These are phyloP conservation scores for Podospora pseudocomata DNA, from an alignment of 495 filamentous ascomycete species.

Conservation along the genomic window DNA sequence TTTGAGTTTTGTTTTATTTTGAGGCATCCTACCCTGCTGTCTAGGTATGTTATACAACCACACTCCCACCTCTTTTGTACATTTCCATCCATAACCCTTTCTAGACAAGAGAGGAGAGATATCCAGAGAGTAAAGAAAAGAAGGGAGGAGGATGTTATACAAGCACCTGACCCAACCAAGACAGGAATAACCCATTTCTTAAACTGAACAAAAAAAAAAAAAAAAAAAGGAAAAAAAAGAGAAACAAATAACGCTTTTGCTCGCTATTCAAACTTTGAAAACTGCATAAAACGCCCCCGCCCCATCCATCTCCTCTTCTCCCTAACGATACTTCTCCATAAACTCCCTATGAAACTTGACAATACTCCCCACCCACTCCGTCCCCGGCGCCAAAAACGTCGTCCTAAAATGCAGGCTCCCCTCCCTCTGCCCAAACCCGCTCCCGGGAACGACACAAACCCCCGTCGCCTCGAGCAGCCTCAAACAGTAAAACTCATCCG, in stretches of 20 bases:
- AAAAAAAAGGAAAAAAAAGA: neutral
- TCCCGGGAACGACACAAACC: slow-evolving; percentile 90
- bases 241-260: neutral
- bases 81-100: neutral
- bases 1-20: neutral
- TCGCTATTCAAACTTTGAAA: neutral
- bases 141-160: neutral
- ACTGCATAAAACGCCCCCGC: neutral
- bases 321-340: slow-evolving; percentile 70
- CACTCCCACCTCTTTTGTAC: neutral
- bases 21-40: neutral
- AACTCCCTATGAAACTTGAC: slow-evolving; percentile 88
- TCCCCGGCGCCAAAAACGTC: slow-evolving; percentile 93
- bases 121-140: neutral
- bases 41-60: neutral
- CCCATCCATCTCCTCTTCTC: neutral
- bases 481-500: slow-evolving; percentile 94
- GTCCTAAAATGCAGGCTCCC: slow-evolving; percentile 92
- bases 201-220: neutral
- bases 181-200: no score
- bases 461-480: slow-evolving; percentile 88
- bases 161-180: neutral
- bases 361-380: slow-evolving; percentile 87
- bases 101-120: neutral
- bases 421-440: slow-evolving; percentile 91